These are phyloP conservation scores for Sporothrix luriei DNA, from an alignment of 2,329 filamentous ascomycete species.

Conservation along the genomic window DNA sequence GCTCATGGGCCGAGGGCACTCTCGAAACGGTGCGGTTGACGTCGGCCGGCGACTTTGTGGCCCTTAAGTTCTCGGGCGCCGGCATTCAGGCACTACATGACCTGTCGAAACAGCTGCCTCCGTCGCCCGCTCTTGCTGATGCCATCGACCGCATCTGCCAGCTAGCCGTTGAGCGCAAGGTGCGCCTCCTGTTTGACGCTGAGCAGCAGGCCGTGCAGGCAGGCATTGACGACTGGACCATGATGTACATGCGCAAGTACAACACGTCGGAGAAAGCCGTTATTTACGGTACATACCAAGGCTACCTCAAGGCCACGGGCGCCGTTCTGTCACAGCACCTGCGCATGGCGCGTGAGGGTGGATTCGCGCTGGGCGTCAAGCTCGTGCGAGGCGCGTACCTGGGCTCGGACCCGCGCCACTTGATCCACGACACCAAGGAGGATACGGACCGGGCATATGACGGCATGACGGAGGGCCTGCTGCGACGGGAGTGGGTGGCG, in stretches of 20 bases:
- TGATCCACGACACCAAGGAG: conserved; percentile 72
- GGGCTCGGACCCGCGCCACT: conserved; percentile 66
- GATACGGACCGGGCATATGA: conserved; percentile 75
- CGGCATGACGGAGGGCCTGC: conserved; percentile 65
- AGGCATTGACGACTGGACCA: conserved; percentile 79
- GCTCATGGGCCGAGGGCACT: conserved; percentile 72
- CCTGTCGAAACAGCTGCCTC: conserved; percentile 63
- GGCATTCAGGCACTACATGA: conserved; percentile 71
- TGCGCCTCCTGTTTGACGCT: conserved; percentile 80
- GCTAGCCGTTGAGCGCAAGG: conserved; percentile 67
- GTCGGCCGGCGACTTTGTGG: conserved; percentile 67
- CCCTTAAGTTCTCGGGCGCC: conserved; percentile 79
- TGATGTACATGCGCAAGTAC: conserved; percentile 75
- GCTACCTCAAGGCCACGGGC: conserved; percentile 69
- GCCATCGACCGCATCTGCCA: conserved; percentile 76
- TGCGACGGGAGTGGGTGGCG: conserved; percentile 64
- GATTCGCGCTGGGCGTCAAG: conserved; percentile 72
- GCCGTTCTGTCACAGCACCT: conserved; percentile 62
- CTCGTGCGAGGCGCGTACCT: conserved; percentile 76
- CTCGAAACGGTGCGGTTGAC: conserved; percentile 74
- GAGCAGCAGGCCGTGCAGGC: conserved; percentile 79
- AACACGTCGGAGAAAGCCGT: conserved; percentile 68
- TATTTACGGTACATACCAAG: conserved; percentile 80
- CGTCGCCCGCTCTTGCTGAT: conserved; percentile 64
- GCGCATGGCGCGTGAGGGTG: conserved; percentile 57